Percentiles rank a stretch among this genome's conserved stretches.
These are phyloP conservation scores for Dalechampia spathulata DNA, from an alignment of 441 rosid genomes.

Conservation along the genomic window DNA sequence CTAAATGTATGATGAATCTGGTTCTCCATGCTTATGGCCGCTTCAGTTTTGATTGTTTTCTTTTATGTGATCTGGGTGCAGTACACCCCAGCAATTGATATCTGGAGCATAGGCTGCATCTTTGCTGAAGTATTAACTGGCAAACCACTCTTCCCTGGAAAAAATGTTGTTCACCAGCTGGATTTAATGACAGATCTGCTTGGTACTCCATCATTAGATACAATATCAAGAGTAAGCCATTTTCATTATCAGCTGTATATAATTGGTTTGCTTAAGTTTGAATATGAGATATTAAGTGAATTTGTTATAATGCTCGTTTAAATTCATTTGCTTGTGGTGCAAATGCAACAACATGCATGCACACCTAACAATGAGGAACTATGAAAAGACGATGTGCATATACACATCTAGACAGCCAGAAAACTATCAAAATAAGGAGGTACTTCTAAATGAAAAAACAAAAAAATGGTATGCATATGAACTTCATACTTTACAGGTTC, in stretches of 20 bases:
- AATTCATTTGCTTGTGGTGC: not conserved
- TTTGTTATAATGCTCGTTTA: not conserved
- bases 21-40: not conserved
- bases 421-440: not conserved
- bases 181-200: slow-evolving; percentile 92
- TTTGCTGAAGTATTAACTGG: slow-evolving; percentile 90
- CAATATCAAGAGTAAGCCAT: slow-evolving; percentile 63
- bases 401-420: not conserved
- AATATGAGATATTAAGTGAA: not conserved
- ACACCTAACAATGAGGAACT: not conserved
- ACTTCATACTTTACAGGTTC: slow-evolving; percentile 43
- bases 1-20: not conserved
- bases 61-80: slow-evolving; percentile 25
- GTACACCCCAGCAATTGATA: slow-evolving; percentile 97
- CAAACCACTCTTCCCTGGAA: slow-evolving; percentile 86
- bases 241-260: not conserved
- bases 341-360: not conserved
- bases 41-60: not conserved
- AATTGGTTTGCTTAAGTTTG: not conserved
- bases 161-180: slow-evolving; percentile 85
- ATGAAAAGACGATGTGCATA: too few species aligned
- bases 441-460: not conserved
- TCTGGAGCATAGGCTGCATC: slow-evolving; percentile 98
- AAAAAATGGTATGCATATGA: not conserved
- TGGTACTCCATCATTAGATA: slow-evolving; percentile 86